These are phyloP conservation scores for Kregervanrija delftensis DNA, from an alignment of 805 yeast genomes.

Conservation along the genomic window DNA sequence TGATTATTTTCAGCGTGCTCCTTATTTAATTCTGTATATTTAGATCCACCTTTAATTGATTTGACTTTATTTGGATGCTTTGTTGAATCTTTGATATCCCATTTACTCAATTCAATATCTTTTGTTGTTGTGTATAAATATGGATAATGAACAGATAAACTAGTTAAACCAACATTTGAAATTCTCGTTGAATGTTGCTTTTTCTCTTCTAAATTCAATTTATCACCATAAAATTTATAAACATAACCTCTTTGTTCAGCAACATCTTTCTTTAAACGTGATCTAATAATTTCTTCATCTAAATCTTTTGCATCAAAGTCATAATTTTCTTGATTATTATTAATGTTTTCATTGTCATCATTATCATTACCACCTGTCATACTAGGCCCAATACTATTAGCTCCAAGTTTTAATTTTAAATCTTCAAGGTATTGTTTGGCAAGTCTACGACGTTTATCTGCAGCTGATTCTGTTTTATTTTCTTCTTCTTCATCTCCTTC, in stretches of 20 bases:
- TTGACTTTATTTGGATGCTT: slow-evolving; percentile 60
- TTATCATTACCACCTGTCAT: too few relatives aligned
- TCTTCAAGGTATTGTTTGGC: slow-evolving; percentile 89
- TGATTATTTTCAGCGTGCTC: slow-evolving; percentile 66
- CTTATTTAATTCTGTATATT: slow-evolving; percentile 33
- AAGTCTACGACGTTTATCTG: slow-evolving; percentile 88
- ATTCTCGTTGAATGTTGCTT: slow-evolving; percentile 40
- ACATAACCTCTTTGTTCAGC: slow-evolving; percentile 85
- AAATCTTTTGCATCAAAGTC: slow-evolving; percentile 86
- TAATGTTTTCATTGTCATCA: slow-evolving; percentile 8
- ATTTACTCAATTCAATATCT: slow-evolving; percentile 72
- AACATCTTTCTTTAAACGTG: slow-evolving; percentile 78
- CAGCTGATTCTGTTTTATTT: slow-evolving; percentile 69
- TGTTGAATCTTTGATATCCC: slow-evolving; percentile 53
- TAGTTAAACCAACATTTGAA: slow-evolving; percentile 53
- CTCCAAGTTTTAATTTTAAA: slow-evolving; percentile 46
- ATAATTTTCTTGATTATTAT: slow-evolving; percentile 21
- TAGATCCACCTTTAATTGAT: slow-evolving; percentile 56
- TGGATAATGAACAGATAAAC: slow-evolving; percentile 50
- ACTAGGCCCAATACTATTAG: too few relatives aligned
- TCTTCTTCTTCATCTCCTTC: slow-evolving; percentile 64
- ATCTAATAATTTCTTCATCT: slow-evolving; percentile 77
- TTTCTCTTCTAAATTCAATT: slow-evolving; percentile 37
- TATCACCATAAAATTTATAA: slow-evolving; percentile 58
- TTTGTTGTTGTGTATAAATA: slow-evolving; percentile 76